Conservation (phyloP, 2,329 filamentous ascomycete species). For the Pyrenochaeta sp. region DNA sequence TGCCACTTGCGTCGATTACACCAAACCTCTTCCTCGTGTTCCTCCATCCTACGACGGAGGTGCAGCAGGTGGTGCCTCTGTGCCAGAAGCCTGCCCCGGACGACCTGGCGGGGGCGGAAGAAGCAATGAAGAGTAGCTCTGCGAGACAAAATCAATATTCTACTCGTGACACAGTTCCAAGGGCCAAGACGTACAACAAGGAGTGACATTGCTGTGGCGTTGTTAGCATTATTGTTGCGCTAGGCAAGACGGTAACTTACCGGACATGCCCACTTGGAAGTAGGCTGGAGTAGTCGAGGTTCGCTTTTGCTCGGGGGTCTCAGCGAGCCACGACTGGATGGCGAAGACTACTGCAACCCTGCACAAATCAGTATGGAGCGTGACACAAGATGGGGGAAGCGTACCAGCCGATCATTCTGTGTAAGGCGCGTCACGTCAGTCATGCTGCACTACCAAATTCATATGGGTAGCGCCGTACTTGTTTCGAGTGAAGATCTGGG, state of each 20-base stretch:
- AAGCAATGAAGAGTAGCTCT: constrained; percentile 71
- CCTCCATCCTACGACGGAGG: constrained; percentile 49
- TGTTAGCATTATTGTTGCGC: constrained; percentile 13
- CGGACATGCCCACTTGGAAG: constrained; percentile 80
- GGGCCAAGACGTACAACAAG: constrained; percentile 51
- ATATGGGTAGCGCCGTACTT: constrained; percentile 62
- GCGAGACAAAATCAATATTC: constrained; percentile 23
- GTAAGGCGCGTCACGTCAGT: constrained; percentile 29
- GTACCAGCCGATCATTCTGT: constrained; percentile 71
- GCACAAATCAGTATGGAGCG: constrained; percentile 21
- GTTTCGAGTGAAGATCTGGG: constrained; percentile 86
- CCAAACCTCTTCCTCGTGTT: neutral
- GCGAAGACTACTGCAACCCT: constrained; percentile 79
- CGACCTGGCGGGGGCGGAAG: constrained; percentile 61
- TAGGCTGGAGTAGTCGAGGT: constrained; percentile 73
- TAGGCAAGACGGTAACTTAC: constrained; percentile 60
- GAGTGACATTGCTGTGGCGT: constrained; percentile 53
- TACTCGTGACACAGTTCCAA: neutral
- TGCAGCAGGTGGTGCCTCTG: constrained; percentile 59
- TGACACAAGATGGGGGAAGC: constrained; percentile 26
- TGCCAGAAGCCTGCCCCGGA: constrained; percentile 50
- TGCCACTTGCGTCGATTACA: neutral
- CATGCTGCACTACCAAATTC: constrained; percentile 14
- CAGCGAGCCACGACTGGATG: constrained; percentile 78
- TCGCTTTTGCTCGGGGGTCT: constrained; percentile 73